Evolutionary conservation across 2,329 filamentous ascomycete genomes (phyloP), one percentile per base, ranked within the genome.

Genomic region (Cryphonectria radicalis): DNA sequence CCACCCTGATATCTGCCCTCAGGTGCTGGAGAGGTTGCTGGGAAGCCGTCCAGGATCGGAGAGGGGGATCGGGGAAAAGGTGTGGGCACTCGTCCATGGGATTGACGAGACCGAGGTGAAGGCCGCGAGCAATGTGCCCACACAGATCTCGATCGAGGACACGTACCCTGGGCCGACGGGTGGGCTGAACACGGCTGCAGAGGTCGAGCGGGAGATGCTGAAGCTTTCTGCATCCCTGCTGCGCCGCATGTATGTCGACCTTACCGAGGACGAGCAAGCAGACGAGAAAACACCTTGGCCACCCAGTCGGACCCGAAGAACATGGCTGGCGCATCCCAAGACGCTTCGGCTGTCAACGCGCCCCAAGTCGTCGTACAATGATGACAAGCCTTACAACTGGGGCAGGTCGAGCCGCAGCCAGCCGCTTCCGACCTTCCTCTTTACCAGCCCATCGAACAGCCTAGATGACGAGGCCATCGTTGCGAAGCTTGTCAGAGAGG

Each of bases 91-190:
- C 8, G 82, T 98, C 2, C 91, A 98, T 78, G 95, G 95, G 7
- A 85, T 94, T 40, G 95, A 98, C 79, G 82, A 90, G 67, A 85
- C 87, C 0, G 90, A 93, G 71, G 94, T 98, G 25, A 89, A 90
- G 66, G 86, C 90, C 73, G 92, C 90, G 1, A 89, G 88, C 75
- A 88, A 90, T 62, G 81, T 97, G 1, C 95, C 95, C 0, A 90
- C 89, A 1, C 95, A 98, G 80, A 97, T 98, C 78, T 96, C 93
- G 79, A 96, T 98, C 74, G 95, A 98, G 78, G 95, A 98, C 81
- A 96, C 94, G 22, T 98, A 97, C 79, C 70, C 70, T 0, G 68
- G 70, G 1, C 85, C 87, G 46, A 85, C 87, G 1, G 87, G 89
- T 35, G 89, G 90, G 0, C 83, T 97, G 1, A 88, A 92, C 75